Evolutionary conservation across 208 protist species (phyloP).

Genomic region (Trypanosoma avium): DNA sequence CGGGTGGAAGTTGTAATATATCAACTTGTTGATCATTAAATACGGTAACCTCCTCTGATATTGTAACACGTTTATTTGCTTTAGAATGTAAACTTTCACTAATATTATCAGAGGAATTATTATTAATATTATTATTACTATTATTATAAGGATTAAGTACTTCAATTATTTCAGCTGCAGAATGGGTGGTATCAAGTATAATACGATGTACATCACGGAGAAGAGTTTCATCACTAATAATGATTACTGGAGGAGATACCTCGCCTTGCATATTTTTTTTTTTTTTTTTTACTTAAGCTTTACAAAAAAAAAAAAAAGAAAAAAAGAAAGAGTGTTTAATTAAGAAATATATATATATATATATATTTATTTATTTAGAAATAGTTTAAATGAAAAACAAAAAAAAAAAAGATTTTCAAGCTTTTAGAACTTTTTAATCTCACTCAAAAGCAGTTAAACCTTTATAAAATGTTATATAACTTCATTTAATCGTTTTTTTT

Average conservation of each 20-base stretch:
- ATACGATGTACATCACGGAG: slow-evolving; percentile 17
- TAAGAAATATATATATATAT: neutral
- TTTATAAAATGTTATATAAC: neutral
- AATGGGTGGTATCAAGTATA: slow-evolving; percentile 11
- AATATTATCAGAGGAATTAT: no score
- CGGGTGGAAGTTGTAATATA: slow-evolving; percentile 40
- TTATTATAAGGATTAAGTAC: no score
- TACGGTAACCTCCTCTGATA: slow-evolving; percentile 25
- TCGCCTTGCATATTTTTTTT: slow-evolving; percentile 4
- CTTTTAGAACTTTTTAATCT: no score
- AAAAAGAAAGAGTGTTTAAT: no score
- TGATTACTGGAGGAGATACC: neutral
- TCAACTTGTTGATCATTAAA: slow-evolving; percentile 7
- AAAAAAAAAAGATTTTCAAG: neutral
- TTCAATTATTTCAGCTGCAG: slow-evolving; percentile 13
- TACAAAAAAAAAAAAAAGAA: no score
- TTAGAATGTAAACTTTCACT: no score
- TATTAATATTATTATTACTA: no score
- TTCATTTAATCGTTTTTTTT: slow-evolving; percentile 1
- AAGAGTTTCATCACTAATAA: slow-evolving; percentile 11
- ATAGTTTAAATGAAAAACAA: neutral
- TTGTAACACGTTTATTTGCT: slow-evolving; percentile 16
- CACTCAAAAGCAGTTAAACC: no score
- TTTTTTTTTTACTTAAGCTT: slow-evolving; percentile 2
- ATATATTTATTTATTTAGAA: neutral